Base-by-base conservation (phyloP, 1,139 yeast genomes). In the Scheffersomyces lignicola region DNA sequence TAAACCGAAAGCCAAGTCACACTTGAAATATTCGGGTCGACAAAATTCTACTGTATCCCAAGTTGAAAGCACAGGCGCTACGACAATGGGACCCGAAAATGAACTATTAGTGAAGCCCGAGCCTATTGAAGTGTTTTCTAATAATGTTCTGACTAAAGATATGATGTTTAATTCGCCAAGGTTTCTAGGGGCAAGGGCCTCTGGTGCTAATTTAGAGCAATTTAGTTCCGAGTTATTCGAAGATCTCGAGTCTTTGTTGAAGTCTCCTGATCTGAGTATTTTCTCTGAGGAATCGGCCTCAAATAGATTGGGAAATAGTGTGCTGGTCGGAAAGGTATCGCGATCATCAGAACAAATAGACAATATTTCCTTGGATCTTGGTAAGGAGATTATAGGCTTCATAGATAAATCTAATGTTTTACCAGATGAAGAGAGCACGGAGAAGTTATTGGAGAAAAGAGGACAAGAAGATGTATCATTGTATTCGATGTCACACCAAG, bases 401-500 rank as follows among this genome's bases (percentile, higher is more conserved):
- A 48, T 49, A 4, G 49, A 43, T 22, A 46, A 44, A 25, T 35
- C 51, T 3, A 38, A 40, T 18, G 37, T 40, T 11, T 43, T 42
- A 23, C 24, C 34, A 14, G 28, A 23, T 16, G 34, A 31, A 7
- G 32, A 29, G 16, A 17, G 24, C 8, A 18, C 31, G 3, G 21
- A 18, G 9, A 38, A 35, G 20, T 16, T 29, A n/a, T 32, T 40
- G 18, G 24, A 29, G n/a, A 22, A 14, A 7, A 26, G 29, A 14
- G 32, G 31, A 2, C 18, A 18, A 3, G 33, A 36, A 11, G 8
- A 37, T 7, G 12, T 24, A 3, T 29, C 41, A 20, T 38, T 38
- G 18, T 34, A 26, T 15, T 26, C 29, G n/a, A 35, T 39, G 25
- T 38, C 43, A 24, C 61, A 64, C 35, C 51, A 58, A 18, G 79